phyloP scores from a whole-genome alignment of 371 early-diverging fungal species.

The Choanephora cucurbitarum region DNA sequence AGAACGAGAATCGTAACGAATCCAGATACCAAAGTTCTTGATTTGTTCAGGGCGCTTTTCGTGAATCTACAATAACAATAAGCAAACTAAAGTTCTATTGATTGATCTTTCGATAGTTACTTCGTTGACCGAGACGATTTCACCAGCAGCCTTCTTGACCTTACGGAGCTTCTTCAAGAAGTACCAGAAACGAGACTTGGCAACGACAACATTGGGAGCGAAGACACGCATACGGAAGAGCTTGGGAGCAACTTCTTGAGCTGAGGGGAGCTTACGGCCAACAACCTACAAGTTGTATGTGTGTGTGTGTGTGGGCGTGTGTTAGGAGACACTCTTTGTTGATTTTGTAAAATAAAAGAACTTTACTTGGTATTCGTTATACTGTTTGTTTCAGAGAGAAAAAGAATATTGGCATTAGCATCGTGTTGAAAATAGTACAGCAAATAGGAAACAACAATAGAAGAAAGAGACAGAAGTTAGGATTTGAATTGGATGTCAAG shows the following conservation, averaged over 20 bases:
- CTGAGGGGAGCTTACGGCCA: constrained; percentile 89
- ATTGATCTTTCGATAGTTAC: constrained; percentile 75
- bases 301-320: neutral
- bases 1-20: constrained; percentile 96
- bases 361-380: constrained; percentile 13
- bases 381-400: no score
- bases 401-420: no score
- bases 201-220: constrained; percentile 95
- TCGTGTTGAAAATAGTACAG: no score
- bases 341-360: no score
- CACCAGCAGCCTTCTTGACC: constrained; percentile 95
- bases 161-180: constrained; percentile 95
- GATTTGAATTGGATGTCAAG: no score
- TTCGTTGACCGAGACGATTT: constrained; percentile 91
- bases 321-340: neutral
- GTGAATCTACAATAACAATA: constrained; percentile 62
- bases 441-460: no score
- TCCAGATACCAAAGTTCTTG: constrained; percentile 98
- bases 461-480: neutral
- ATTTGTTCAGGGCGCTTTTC: constrained; percentile 88
- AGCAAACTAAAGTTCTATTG: constrained; percentile 34
- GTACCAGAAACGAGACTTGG: constrained; percentile 98
- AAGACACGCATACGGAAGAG: constrained; percentile 96
- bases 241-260: constrained; percentile 88
- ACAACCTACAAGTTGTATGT: constrained; percentile 58